Evolutionary conservation across 345 rosid species (phyloP), one percentile per base, ranked within the genome.

Genomic region (Brassica carinata): DNA sequence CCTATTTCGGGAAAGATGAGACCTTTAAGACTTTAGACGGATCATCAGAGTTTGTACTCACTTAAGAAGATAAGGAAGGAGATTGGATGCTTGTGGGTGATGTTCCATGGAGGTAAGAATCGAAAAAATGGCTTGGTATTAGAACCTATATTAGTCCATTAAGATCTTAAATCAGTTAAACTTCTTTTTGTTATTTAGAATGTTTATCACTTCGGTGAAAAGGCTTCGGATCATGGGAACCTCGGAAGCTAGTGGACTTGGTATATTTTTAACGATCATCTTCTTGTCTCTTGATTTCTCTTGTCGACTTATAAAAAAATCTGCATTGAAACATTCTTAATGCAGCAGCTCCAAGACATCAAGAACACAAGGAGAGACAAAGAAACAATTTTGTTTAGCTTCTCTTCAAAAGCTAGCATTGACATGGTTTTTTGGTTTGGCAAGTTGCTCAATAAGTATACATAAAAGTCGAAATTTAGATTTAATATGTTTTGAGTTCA

Each of bases 81-180:
- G 99, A 95, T 62, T 91, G 97, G 98, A 95, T 95, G 98, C 97
- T 95, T 64, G 98, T 91, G 8, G 98, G 98, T 33, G 98, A 94
- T 86, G 97, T 94, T 79, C 98, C 98, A 2, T 94, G 98, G 98
- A 83, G 92, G 98, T 94, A 90, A 85, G 57, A 10, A 30, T 23
- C 26, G 26, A 14, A 51, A 23, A 43, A n/a, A 8, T 27, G 7
- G 40, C 43, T 14, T 30, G 40, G 10, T 30, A 14, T 57, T 57
- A 40, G 40, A 10, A 40, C 2, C 0, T 27, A 23, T 23, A 71
- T 38, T 30, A 63, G 63, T 43, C 64, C 67, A 0, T 18, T 0
- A 26, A 13, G 61, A 26, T 75, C 61, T 75, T 23, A 75, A 63
- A 53, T 36, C 26, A 1, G 77, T 30, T 40, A 58, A 8, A 5